phyloP scores from a whole-genome alignment of 164 flowering plant genomes.

The Aristolochia californica region DNA sequence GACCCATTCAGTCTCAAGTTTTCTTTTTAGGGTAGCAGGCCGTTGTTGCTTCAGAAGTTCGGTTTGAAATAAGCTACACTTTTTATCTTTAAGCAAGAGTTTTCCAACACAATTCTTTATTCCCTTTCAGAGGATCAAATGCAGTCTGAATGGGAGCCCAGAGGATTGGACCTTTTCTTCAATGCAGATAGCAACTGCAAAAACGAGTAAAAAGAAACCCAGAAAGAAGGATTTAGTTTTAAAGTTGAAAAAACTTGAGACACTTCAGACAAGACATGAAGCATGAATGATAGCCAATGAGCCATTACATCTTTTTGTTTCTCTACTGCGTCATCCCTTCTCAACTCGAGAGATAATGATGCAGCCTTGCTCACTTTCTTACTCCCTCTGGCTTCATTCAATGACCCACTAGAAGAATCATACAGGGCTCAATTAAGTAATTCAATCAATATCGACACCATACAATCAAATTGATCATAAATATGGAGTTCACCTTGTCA shows the following conservation, averaged over 20 bases:
- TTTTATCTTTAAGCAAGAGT: no score
- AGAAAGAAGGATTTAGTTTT: neutral
- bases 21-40: no score
- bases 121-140: no score
- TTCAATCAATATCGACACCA: neutral
- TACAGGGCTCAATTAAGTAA: neutral
- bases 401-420: conserved; percentile 5
- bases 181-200: conserved; percentile 1
- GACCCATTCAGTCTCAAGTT: no score
- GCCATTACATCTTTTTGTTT: conserved; percentile 44
- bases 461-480: neutral
- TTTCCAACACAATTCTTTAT: no score
- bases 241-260: neutral
- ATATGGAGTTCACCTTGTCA: neutral
- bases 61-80: no score
- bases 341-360: conserved; percentile 16
- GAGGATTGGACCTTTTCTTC: no score
- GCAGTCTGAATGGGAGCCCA: no score
- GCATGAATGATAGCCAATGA: conserved; percentile 4
- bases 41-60: no score
- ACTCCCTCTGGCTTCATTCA: conserved; percentile 16
- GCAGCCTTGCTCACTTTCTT: conserved; percentile 21
- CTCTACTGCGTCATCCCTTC: conserved; percentile 36
- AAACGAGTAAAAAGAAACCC: neutral
- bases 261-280: no score